Evolutionary conservation across 768 basidiomycete species (phyloP).

Genomic region (Chalciporus pseudorubinellus): DNA sequence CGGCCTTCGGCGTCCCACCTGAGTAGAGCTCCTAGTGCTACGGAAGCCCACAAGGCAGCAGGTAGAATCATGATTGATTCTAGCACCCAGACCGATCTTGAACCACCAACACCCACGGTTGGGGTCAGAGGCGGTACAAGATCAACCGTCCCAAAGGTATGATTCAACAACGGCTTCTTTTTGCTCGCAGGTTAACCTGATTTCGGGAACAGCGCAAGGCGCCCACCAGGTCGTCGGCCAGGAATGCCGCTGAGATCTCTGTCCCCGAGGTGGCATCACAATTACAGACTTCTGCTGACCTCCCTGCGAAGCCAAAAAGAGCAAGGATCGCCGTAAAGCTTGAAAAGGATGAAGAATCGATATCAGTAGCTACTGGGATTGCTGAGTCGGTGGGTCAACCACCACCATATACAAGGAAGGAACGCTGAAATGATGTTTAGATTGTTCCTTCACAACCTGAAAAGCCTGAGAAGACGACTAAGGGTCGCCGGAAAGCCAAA

Average conservation of each 20-base stretch:
- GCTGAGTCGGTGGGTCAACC: slow-evolving; percentile 18
- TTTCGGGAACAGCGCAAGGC: slow-evolving; percentile 29
- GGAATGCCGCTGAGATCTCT: slow-evolving; percentile 15
- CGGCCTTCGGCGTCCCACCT: not conserved
- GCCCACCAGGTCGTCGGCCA: slow-evolving; percentile 17
- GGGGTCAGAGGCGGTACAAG: slow-evolving; percentile 10
- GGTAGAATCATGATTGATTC: slow-evolving; percentile 21
- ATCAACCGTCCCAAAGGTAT: slow-evolving; percentile 21
- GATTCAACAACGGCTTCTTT: not conserved
- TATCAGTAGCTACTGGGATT: slow-evolving; percentile 1
- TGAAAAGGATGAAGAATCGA: slow-evolving; percentile 24
- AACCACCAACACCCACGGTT: slow-evolving; percentile 15
- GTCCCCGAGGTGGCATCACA: slow-evolving; percentile 11
- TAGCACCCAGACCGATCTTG: slow-evolving; percentile 30
- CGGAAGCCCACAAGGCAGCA: not conserved
- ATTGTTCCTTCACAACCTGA: slow-evolving; percentile 1
- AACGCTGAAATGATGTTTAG: slow-evolving; percentile 10
- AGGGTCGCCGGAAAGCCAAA: slow-evolving; percentile 26
- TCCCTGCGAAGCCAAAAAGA: slow-evolving; percentile 29
- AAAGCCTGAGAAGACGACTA: slow-evolving; percentile 16
- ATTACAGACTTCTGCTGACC: slow-evolving; percentile 15
- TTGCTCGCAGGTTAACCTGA: slow-evolving; percentile 3
- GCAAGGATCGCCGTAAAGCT: slow-evolving; percentile 28
- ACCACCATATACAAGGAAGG: not conserved
- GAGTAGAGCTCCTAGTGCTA: not conserved